Percentiles rank a stretch among this genome's conserved stretches.
These are phyloP conservation scores for Prototheca wickerhamii DNA, from an alignment of 163 green algal species.

Conservation along the genomic window DNA sequence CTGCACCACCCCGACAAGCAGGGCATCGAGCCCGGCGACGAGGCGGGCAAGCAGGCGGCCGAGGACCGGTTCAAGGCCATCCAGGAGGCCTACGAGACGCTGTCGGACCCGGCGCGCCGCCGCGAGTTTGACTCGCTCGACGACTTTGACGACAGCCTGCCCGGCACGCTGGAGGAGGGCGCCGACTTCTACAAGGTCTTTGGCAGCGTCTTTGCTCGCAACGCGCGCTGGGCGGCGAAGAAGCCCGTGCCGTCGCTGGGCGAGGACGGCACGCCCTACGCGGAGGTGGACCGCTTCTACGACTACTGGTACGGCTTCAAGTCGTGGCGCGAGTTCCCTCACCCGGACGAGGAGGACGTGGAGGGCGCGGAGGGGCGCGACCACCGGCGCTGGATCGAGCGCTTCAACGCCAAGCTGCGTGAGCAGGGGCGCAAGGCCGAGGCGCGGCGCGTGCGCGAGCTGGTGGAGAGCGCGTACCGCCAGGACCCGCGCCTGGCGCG, in stretches of 20 bases:
- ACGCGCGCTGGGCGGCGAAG: conserved; percentile 66
- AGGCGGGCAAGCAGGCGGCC: conserved; percentile 46
- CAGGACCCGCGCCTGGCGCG: conserved; percentile 63
- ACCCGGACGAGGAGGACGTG: conserved; percentile 93
- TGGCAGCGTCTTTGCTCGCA: conserved; percentile 79
- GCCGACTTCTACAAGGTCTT: conserved; percentile 94
- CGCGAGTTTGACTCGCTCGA: conserved; percentile 89
- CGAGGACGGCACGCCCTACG: conserved; percentile 37
- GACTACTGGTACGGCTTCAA: conserved; percentile 95
- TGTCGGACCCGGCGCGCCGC: conserved; percentile 80
- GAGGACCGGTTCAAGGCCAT: conserved; percentile 69
- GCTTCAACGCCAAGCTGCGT: conserved; percentile 80
- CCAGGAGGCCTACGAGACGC: conserved; percentile 78
- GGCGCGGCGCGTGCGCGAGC: conserved; percentile 65
- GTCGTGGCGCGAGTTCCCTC: conserved; percentile 95
- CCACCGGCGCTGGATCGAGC: conserved; percentile 85
- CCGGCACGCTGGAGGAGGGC: conserved; percentile 43
- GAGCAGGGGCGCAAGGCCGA: conserved; percentile 91
- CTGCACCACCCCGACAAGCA: conserved; percentile 89
- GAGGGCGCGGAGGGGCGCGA: conserved; percentile 52
- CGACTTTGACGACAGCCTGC: conserved; percentile 92
- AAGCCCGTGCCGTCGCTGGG: conserved; percentile 63
- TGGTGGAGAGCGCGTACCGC: conserved; percentile 76
- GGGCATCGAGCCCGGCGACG: conserved; percentile 22
- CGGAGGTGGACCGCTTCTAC: conserved; percentile 85